These are phyloP conservation scores for Linnemannia zychae DNA, from an alignment of 192 early-diverging fungal genomes.

Conservation along the genomic window DNA sequence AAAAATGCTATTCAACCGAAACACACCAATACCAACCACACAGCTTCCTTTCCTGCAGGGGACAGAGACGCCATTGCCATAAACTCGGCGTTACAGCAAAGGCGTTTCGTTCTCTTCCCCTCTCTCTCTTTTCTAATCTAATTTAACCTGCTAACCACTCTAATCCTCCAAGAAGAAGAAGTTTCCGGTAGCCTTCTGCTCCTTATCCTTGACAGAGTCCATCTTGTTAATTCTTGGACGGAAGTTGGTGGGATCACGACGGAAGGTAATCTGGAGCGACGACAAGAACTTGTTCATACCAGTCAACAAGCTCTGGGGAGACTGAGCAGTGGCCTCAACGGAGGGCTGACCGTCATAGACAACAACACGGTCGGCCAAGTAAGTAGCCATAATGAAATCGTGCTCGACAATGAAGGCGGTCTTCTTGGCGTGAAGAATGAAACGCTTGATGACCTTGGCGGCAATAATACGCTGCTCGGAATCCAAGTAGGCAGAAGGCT, in stretches of 20 bases:
- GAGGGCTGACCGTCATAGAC: conserved; percentile 96
- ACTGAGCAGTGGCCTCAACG: conserved; percentile 81
- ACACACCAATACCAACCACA: not conserved
- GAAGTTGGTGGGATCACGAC: conserved; percentile 97
- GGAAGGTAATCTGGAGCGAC: conserved; percentile 95
- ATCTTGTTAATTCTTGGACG: conserved; percentile 98
- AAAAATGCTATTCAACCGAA: not conserved
- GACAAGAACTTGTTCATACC: conserved; percentile 99
- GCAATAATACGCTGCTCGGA: conserved; percentile 99
- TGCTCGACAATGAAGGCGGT: conserved; percentile 99
- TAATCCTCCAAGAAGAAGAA: conserved; percentile 78
- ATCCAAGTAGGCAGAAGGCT: conserved; percentile 98
- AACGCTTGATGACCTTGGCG: conserved; percentile 98
- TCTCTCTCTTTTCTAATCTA: not conserved
- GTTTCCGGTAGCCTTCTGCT: conserved; percentile 88
- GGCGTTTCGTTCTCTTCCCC: not conserved
- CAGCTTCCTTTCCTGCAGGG: no score
- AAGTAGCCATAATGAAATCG: conserved; percentile 99
- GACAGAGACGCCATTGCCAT: not conserved
- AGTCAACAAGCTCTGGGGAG: conserved; percentile 89
- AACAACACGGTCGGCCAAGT: conserved; percentile 96
- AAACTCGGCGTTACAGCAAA: not conserved
- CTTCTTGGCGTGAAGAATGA: conserved; percentile 95
- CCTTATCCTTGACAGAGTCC: conserved; percentile 94
- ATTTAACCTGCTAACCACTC: not conserved